Percentiles rank a stretch among this genome's conserved stretches.
Evolutionary conservation across 2,329 filamentous ascomycete species (phyloP).

Genomic region (Alternaria sp.): DNA sequence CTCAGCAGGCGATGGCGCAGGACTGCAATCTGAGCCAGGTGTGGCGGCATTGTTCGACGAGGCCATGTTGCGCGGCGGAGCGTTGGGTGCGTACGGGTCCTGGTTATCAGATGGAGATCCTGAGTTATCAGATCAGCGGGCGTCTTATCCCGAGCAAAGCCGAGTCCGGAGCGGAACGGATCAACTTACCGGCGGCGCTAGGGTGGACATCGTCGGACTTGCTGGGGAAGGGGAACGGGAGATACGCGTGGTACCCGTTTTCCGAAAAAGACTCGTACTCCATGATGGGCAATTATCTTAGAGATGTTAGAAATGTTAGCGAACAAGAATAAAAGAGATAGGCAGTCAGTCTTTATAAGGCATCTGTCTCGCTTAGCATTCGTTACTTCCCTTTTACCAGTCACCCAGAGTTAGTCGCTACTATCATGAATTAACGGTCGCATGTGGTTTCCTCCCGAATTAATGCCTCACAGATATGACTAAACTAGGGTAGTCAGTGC

Average conservation of each 20-base stretch:
- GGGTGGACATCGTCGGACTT: neutral
- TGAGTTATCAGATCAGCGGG: slow-evolving; percentile 37
- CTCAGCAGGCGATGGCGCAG: slow-evolving; percentile 10
- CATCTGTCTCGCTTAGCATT: neutral
- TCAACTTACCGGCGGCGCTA: neutral
- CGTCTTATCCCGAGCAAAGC: slow-evolving; percentile 11
- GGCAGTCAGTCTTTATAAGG: neutral
- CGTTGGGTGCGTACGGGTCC: slow-evolving; percentile 12
- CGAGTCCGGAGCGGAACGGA: slow-evolving; percentile 27
- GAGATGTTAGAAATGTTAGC: neutral
- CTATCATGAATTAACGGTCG: neutral
- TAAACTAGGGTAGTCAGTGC: neutral
- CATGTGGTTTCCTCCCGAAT: neutral
- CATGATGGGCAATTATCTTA: neutral
- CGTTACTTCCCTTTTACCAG: neutral
- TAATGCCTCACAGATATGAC: neutral
- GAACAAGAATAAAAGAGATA: neutral
- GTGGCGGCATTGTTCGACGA: slow-evolving; percentile 15
- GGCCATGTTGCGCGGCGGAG: slow-evolving; percentile 22
- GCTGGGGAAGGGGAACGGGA: too few relatives aligned
- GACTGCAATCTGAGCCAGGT: slow-evolving; percentile 7
- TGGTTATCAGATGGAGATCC: slow-evolving; percentile 26
- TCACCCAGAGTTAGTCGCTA: neutral
- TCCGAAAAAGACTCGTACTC: neutral
- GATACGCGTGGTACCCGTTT: too few relatives aligned